Conservation (phyloP, 148 eudicot species). For the Arctostaphylos glauca region DNA sequence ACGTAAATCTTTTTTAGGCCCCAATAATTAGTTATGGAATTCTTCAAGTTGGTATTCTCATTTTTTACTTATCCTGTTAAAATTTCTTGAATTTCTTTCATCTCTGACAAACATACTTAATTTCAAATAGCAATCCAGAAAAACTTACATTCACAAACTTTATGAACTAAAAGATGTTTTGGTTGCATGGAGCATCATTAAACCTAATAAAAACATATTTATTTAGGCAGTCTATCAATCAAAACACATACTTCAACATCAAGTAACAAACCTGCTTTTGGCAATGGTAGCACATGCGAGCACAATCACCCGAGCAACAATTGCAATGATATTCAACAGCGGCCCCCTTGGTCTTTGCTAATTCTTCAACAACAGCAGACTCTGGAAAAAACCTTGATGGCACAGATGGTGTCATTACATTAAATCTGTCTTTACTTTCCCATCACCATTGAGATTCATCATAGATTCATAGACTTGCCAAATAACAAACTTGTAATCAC, state of each 20-base stretch:
- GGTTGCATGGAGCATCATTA: conserved; percentile 8
- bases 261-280: conserved; percentile 75
- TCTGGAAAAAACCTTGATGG: conserved; percentile 69
- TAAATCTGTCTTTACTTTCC: conserved; percentile 39
- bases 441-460: conserved; percentile 36
- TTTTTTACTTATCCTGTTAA: not conserved
- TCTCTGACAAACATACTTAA: not conserved
- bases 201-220: not conserved
- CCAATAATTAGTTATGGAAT: not conserved
- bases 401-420: conserved; percentile 39
- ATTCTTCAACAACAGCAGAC: conserved; percentile 73
- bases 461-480: conserved; percentile 22
- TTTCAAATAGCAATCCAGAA: not conserved
- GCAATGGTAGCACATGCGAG: conserved; percentile 94
- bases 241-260: conserved; percentile 4
- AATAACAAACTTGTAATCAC: too few relatives aligned
- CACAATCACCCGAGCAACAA: conserved; percentile 95
- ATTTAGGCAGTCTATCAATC: conserved; percentile 1
- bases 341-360: conserved; percentile 80
- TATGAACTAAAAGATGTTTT: not conserved
- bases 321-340: conserved; percentile 96
- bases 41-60: not conserved
- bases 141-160: not conserved
- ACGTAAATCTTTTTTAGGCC: not conserved
- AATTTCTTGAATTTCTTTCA: not conserved